Evolutionary conservation across 2,329 filamentous ascomycete genomes (phyloP), one percentile per base, ranked within the genome.

Genomic region (Pezicula neosporulosa): DNA sequence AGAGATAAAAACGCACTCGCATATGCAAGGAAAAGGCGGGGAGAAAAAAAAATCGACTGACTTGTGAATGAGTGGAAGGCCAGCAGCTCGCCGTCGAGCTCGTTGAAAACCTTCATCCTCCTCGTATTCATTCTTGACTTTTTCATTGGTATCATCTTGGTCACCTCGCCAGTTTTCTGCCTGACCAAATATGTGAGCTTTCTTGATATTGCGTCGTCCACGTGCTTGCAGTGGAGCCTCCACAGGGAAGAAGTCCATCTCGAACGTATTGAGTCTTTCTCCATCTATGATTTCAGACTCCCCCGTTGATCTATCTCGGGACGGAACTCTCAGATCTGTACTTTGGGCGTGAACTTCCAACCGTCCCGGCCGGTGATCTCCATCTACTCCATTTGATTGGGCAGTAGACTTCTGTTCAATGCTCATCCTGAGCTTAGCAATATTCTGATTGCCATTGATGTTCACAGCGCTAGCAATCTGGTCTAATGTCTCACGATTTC

Each of bases 361-460:
- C 47, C 50, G 49, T 16, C 39, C 48, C 27, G 48, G 37, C 18
- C 42, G 44, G 21, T 55, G 47, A 27, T 59, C 35, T n/a, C 57
- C 57, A 46, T 63, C 59, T 12, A 15, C 13, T 28, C 19, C 19
- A 44, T 9, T 44, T 21, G 42, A 28, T n/a, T 24, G 15, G 19
- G 49, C 8, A 36, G 44, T 38, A 28, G 52, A 42, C 3, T 57
- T 55, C 28, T 63, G 53, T 44, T 64, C 49, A 28, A 67, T 56
- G 47, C 80, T 84, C 73, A 95, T 82, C 52, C 83, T 80, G 44
- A 96, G 74, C 54, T 86, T 85, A 6, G 87, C 89, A 33, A 97
- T 83, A 24, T 82, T 87, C 63, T 92, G 90, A 54, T 83, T 87
- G n/a, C 89, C 90, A 51, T 87, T 85, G 28, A 83, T 77, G 59